phyloP scores from a whole-genome alignment of 352 stramenopile genomes.

The Plasmopara viticola region DNA sequence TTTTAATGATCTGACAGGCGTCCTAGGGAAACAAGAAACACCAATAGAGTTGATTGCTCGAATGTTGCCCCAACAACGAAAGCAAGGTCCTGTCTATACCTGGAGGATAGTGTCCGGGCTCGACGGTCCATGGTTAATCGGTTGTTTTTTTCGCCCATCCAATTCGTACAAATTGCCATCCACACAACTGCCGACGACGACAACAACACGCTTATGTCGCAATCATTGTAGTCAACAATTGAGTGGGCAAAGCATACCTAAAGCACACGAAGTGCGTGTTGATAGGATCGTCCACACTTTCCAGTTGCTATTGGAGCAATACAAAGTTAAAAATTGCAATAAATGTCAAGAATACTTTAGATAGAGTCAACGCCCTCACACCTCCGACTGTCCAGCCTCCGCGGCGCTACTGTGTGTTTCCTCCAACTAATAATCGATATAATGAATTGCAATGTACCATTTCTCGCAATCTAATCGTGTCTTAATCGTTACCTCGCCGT shows the following conservation, averaged over 20 bases:
- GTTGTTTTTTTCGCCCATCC: constrained; percentile 92
- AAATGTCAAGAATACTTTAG: background rate
- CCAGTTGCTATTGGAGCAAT: constrained; percentile 55
- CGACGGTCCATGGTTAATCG: constrained; percentile 90
- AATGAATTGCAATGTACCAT: too few relatives aligned
- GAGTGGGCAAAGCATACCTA: constrained; percentile 35
- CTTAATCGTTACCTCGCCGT: constrained; percentile 64
- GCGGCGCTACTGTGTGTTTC: constrained; percentile 88
- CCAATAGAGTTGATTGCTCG: background rate
- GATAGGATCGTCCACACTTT: constrained; percentile 88
- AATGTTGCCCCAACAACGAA: background rate
- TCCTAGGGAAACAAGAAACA: constrained; percentile 35
- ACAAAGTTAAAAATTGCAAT: background rate
- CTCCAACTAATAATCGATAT: constrained; percentile 59
- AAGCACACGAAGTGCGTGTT: constrained; percentile 97
- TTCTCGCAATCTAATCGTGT: background rate
- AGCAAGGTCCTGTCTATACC: constrained; percentile 20
- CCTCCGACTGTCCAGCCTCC: constrained; percentile 85
- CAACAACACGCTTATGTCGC: background rate
- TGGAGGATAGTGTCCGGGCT: constrained; percentile 81
- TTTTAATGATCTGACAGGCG: constrained; percentile 83
- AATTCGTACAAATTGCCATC: constrained; percentile 93
- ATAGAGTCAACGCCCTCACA: constrained; percentile 8
- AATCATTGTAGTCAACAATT: background rate
- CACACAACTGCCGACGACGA: constrained; percentile 47